A percentile compares a stretch with the other conserved stretches of the same genome.
Conservation (phyloP, 2,329 filamentous ascomycete genomes). For the Neospermospora avenae region DNA sequence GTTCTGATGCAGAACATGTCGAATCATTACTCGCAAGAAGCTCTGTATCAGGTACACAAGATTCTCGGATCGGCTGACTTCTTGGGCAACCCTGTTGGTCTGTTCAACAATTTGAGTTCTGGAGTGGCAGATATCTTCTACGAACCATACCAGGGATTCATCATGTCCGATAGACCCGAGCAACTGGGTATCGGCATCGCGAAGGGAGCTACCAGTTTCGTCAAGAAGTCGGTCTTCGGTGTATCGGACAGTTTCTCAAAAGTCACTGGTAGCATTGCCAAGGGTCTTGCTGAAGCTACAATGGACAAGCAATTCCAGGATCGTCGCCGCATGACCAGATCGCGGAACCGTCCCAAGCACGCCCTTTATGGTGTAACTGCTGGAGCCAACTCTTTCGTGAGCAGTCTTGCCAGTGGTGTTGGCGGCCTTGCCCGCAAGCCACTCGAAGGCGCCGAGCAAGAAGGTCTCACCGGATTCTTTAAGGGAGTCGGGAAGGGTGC, state of each 20-base stretch:
- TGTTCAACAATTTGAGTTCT: conserved; percentile 98
- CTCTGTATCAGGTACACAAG: conserved; percentile 93
- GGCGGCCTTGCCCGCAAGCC: conserved; percentile 92
- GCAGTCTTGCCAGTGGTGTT: conserved; percentile 87
- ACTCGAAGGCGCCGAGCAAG: conserved; percentile 91
- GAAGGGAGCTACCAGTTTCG: conserved; percentile 93
- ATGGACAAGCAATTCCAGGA: conserved; percentile 99
- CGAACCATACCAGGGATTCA: conserved; percentile 95
- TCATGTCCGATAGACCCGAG: conserved; percentile 92
- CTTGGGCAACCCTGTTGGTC: conserved; percentile 91
- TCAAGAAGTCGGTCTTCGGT: conserved; percentile 98
- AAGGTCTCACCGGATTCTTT: conserved; percentile 90
- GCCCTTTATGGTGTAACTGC: conserved; percentile 94
- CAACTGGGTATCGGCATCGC: conserved; percentile 94
- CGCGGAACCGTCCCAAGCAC: conserved; percentile 93
- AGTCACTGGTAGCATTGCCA: conserved; percentile 94
- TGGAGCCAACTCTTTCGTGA: conserved; percentile 92
- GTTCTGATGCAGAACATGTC: conserved; percentile 82
- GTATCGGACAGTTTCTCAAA: conserved; percentile 97
- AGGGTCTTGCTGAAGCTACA: conserved; percentile 90
- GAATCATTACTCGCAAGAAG: conserved; percentile 96
- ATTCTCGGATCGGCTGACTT: conserved; percentile 97
- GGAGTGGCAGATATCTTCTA: conserved; percentile 98
- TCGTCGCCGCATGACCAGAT: conserved; percentile 86
- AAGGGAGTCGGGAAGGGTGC: conserved; percentile 97